A percentile compares a stretch with the other conserved stretches of the same genome.
phyloP scores from a whole-genome alignment of 2,329 filamentous ascomycete species.

The Ophiocordyceps camponoti-saundersi region DNA sequence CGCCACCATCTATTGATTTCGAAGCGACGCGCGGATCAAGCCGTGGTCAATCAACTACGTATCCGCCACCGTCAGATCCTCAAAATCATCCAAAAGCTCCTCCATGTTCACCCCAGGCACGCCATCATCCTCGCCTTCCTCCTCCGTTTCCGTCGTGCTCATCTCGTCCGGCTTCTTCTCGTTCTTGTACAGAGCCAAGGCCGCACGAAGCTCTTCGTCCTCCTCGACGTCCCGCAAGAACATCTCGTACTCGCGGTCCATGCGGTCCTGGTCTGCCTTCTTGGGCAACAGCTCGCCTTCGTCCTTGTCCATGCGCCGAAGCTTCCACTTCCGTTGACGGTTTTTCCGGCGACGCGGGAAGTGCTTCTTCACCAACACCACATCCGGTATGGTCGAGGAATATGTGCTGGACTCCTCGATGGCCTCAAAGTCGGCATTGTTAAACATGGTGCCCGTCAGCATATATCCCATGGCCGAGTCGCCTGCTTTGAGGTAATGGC shows the following conservation, averaged over 20 bases:
- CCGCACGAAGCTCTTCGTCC: slow-evolving; percentile 71
- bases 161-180: slow-evolving; percentile 41
- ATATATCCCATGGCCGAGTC: slow-evolving; percentile 95
- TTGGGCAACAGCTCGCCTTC: slow-evolving; percentile 74
- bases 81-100: slow-evolving; percentile 80
- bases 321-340: slow-evolving; percentile 74
- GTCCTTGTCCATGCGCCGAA: slow-evolving; percentile 85
- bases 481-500: slow-evolving; percentile 67
- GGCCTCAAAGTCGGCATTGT: slow-evolving; percentile 71
- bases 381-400: slow-evolving; percentile 68
- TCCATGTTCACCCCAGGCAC: slow-evolving; percentile 60
- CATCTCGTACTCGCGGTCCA: slow-evolving; percentile 91
- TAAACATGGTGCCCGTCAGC: slow-evolving; percentile 78
- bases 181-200: slow-evolving; percentile 74
- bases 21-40: neutral
- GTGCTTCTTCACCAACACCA: slow-evolving; percentile 92
- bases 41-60: slow-evolving; percentile 3
- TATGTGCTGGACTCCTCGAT: slow-evolving; percentile 66
- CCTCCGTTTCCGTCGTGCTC: slow-evolving; percentile 48
- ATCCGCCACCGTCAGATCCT: slow-evolving; percentile 47
- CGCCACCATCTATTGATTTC: no score
- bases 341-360: slow-evolving; percentile 73
- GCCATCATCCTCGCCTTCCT: slow-evolving; percentile 41
- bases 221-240: slow-evolving; percentile 96
- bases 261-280: slow-evolving; percentile 72